Evolutionary conservation across 148 eudicot genomes (phyloP).

Genomic region (Chenopodium formosanum): DNA sequence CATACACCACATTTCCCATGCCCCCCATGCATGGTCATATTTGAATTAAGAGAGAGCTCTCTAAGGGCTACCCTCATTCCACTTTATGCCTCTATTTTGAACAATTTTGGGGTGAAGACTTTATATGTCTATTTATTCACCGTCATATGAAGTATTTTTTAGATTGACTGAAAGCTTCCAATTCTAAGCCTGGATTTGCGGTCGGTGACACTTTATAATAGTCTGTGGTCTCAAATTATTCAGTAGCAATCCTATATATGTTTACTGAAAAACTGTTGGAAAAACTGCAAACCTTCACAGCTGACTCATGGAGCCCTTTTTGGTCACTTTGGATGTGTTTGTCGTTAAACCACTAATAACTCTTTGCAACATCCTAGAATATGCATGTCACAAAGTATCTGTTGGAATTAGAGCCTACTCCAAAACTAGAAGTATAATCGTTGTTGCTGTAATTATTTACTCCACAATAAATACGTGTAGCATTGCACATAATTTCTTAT

Average conservation of each 20-base stretch:
- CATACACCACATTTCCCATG: no score
- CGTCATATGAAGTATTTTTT: no score
- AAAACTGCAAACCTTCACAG: not conserved
- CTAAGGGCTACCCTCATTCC: no score
- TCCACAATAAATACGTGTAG: not conserved
- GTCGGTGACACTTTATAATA: not conserved
- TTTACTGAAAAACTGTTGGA: not conserved
- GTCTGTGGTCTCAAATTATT: not conserved
- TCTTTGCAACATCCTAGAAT: not conserved
- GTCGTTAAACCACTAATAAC: not conserved
- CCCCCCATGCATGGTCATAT: no score
- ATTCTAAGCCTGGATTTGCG: not conserved
- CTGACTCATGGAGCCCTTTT: not conserved
- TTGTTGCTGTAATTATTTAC: not conserved
- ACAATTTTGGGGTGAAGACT: no score
- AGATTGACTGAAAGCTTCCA: not conserved
- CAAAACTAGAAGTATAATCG: constrained; percentile 39
- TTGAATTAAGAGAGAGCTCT: no score
- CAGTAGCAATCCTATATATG: not conserved
- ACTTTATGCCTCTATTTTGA: no score
- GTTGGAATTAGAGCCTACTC: constrained; percentile 63
- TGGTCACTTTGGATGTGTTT: not conserved
- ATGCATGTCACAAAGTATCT: constrained; percentile 52
- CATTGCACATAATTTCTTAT: constrained; percentile 12
- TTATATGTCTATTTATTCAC: not conserved